These are phyloP conservation scores for Zizania palustris DNA, from an alignment of 202 grass and related monocot species.

Conservation along the genomic window DNA sequence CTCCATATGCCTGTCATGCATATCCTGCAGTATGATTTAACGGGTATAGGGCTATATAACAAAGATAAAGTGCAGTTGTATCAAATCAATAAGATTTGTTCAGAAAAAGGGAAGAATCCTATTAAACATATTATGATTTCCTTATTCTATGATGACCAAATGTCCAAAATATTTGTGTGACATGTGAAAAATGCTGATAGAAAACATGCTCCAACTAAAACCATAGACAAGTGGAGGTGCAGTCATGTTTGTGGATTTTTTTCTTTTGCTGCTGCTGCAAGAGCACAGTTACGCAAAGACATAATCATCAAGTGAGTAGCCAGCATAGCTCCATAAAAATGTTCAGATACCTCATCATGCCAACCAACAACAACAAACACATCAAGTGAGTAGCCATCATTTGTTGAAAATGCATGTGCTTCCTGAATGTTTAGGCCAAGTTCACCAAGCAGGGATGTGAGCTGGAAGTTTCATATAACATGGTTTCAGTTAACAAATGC, in stretches of 20 bases:
- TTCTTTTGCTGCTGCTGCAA: background rate
- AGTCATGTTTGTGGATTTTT: background rate
- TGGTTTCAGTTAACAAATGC: slow-evolving; percentile 27
- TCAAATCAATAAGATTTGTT: background rate
- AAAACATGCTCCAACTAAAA: background rate
- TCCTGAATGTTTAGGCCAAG: slow-evolving; percentile 97
- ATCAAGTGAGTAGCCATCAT: slow-evolving; percentile 92
- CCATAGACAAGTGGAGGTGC: background rate
- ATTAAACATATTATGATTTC: background rate
- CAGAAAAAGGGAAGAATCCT: background rate
- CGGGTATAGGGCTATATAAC: no score
- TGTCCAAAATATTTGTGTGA: background rate
- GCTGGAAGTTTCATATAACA: slow-evolving; percentile 51
- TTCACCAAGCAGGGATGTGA: slow-evolving; percentile 86
- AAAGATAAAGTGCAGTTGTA: no score
- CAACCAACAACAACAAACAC: slow-evolving; percentile 97
- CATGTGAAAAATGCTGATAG: background rate
- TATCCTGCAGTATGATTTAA: no score
- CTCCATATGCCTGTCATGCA: background rate
- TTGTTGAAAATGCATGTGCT: slow-evolving; percentile 98
- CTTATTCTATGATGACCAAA: background rate
- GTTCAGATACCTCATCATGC: slow-evolving; percentile 72
- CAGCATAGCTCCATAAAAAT: background rate
- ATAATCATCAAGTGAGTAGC: slow-evolving; percentile 11
- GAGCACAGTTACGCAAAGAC: background rate